Evolutionary conservation across 352 stramenopile species (phyloP), one percentile per base, ranked within the genome.

Genomic region (Aphanomyces cochlioides): DNA sequence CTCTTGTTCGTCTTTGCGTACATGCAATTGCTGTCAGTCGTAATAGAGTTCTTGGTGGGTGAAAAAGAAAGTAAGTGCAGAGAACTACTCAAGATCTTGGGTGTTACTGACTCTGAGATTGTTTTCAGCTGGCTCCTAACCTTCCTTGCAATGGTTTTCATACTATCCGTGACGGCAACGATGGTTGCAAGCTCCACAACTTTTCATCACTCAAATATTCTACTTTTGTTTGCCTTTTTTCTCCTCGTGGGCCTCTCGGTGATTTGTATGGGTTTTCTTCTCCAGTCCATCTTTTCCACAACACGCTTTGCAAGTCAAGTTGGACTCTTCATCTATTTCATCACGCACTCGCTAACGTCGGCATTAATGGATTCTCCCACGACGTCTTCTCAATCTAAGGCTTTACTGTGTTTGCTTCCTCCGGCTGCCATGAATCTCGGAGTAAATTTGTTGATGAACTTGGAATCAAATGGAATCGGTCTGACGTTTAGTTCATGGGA

Each of bases 41-140:
- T 97, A n/a, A 74, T 98, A 5, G 82, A 93, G 40, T 82, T 79
- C 36, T 74, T 80, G n/a, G 72, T 82, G 47, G 50, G 67, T 3
- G 79, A 85, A 65, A 71, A 69, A 21, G 73, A 82, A 61, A 77
- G 17, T 37, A 37, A 39, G 21, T 10, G 17, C n/a, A 85, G 94
- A 59, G 95, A 98, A 69, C 84, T 91, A 5, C 90, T 98, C 78
- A 80, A 88, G 6, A 98, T 98, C 67, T 90, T 98, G 69, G 95
- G 95, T 17, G 78, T 97, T 28, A 65, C 77, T 8, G 83, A 93
- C 39, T n/a, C 28, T 6, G 60, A 77, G 54, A 77, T 91, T 17
- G 73, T 90, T 53, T n/a, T 64, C 15, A 76, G 80, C 3, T 93
- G 85, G 85, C 74, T 96, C 6, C 38, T 97, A 41, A 94, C 87